Evolutionary conservation across 2,329 filamentous ascomycete genomes (phyloP), one percentile per base, ranked within the genome.

Genomic region (Cytospora piceicola): DNA sequence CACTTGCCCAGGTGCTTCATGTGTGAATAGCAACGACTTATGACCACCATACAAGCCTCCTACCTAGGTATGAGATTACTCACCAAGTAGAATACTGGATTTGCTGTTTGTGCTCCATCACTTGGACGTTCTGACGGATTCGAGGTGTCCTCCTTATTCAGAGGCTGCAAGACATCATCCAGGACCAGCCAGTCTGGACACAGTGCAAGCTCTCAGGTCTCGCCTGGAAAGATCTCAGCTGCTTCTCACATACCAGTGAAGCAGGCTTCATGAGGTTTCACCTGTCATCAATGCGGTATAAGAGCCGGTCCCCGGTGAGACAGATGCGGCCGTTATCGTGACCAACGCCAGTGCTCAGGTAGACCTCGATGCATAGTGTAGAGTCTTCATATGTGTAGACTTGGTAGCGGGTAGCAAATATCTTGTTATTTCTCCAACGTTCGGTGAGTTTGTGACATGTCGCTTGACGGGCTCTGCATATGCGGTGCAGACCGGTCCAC

Each of bases 71-170:
- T 5, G 12, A 36, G 15, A n/a, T 17, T 5, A 17, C 42, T 3
- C n/a, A 14, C 12, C 1, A 4, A 14, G 2, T 7, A 49, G 24
- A 7, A 9, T 12, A 12, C 0, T 3, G 4, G 14, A 4, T 4
- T 2, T 36, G 7, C 32, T 46, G 20, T 46, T 49, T 11, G 22
- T 49, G 7, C n/a, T 24, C 20, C 46, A 49, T 24, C 46, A 46
- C 20, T 46, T 22, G 17, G 17, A 22, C 20, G 20, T 3, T 11
- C 4, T 2, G n/a, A n/a, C 9, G 15, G 22, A 24, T 14, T 24
- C 46, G 4, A 49, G 17, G 7, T n/a, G n/a, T 4, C 20, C 17
- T n/a, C 20, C 42, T 22, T 6, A 46, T 22, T 20, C 42, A 22
- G 42, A n/a, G 42, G 20, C 20, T 20, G 42, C 42, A 22, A 46